These are phyloP conservation scores for Bryoerythrophyllum caledonicum DNA, from an alignment of 225 moss, liverwort and hornwort species.

Conservation along the genomic window DNA sequence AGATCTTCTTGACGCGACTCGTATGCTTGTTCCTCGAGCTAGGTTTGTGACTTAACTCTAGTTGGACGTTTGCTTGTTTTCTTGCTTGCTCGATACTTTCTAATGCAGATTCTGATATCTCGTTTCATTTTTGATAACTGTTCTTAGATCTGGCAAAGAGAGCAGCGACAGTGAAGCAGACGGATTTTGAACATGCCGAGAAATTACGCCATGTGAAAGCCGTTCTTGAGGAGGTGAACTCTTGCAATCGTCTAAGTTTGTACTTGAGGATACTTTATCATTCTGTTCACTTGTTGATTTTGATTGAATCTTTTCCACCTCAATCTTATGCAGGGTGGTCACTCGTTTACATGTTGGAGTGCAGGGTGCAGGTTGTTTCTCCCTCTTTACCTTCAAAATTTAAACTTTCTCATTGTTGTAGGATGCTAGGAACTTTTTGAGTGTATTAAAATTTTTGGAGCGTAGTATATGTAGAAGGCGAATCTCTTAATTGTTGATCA, in stretches of 20 bases:
- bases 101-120: constrained; percentile 16
- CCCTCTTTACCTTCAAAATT: neutral
- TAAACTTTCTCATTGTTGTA: neutral
- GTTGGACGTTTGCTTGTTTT: neutral
- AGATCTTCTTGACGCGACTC: constrained; percentile 96
- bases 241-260: constrained; percentile 19
- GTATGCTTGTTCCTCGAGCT: constrained; percentile 87
- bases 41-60: constrained; percentile 52
- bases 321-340: constrained; percentile 76
- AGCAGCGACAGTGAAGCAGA: constrained; percentile 99
- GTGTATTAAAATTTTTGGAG: constrained; percentile 4
- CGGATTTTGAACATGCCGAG: constrained; percentile 93
- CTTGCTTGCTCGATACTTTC: constrained; percentile 18
- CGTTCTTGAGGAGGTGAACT: constrained; percentile 89
- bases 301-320: constrained; percentile 5
- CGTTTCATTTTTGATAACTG: constrained; percentile 10
- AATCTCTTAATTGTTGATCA: neutral
- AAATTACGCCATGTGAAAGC: constrained; percentile 99
- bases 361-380: constrained; percentile 82
- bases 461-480: neutral
- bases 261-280: neutral
- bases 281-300: neutral
- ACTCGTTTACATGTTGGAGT: constrained; percentile 97
- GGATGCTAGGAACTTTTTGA: neutral
- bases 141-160: constrained; percentile 86